Evolutionary conservation across 257 asterid species (phyloP), one percentile per base, ranked within the genome.

Genomic region (Scutellaria barbata): DNA sequence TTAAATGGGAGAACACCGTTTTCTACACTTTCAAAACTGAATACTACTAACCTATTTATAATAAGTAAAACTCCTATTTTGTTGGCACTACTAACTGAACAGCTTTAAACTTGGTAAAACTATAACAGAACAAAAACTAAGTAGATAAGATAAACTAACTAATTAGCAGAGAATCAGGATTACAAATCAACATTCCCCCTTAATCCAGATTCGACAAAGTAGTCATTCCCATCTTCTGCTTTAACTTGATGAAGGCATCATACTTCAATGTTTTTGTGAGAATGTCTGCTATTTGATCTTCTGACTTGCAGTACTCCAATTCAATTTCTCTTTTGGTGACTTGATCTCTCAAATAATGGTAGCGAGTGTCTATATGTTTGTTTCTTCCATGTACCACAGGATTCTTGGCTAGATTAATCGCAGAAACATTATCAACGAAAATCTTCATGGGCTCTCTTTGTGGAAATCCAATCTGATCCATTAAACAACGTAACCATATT

Each of bases 341-440:
- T 46, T 58, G 57, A 30, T 75, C 64, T 52, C 75, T 57, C 47
- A 68, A 25, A 13, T 68, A 75, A 68, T 67, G 75, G 59, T 47
- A 59, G 0, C 79, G 55, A 0, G 57, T 63, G 47, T n/a, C 77
- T 6, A 73, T 73, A 37, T 64, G 77, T 4, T 73, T 74, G 71
- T 62, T 76, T 76, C 76, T 59, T 40, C 71, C 80, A 20, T 69
- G 76, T 47, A 8, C 6, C 5, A 76, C 48, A 8, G 66, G 71
- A 62, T 76, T 76, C 48, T 69, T 76, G 22, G 80, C 54, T 13
- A 76, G 16, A 52, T 40, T 76, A 14, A 76, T 76, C 17, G 52
- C 75, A 50, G 65, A 68, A 5, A 59, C 5, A 16, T 68, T 75
- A 39, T 75, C 70, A 13, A 75, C 54, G 52, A 30, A 67, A 13